Percentiles rank a stretch among this genome's conserved stretches.
These are phyloP conservation scores for Oehlia diaphana DNA, from an alignment of 192 early-diverging fungal species.

Conservation along the genomic window DNA sequence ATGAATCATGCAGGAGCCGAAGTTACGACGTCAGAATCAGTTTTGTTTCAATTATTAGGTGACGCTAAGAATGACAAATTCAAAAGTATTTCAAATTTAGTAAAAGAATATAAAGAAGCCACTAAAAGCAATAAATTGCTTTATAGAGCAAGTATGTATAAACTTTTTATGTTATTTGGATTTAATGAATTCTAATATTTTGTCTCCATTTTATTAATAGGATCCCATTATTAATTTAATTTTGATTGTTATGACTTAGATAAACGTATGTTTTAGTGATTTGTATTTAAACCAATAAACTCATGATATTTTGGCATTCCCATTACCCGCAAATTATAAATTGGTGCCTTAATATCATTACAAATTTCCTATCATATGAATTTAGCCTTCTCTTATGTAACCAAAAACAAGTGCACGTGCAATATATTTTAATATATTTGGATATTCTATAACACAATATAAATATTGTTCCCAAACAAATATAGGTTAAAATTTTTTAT, in stretches of 20 bases:
- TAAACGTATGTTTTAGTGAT: too few species aligned
- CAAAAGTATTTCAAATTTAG: conserved; percentile 71
- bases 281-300: background rate
- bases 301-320: background rate
- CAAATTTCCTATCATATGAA: too few species aligned
- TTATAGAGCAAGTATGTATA: conserved; percentile 18
- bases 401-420: too few species aligned
- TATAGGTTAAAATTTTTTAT: too few species aligned
- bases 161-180: background rate
- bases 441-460: too few species aligned
- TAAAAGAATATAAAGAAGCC: conserved; percentile 80
- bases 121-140: conserved; percentile 67
- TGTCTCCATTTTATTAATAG: background rate
- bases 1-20: conserved; percentile 67
- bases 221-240: background rate
- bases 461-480: too few species aligned
- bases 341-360: too few species aligned
- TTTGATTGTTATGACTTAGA: background rate
- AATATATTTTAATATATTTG: too few species aligned
- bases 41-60: conserved; percentile 69
- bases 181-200: background rate
- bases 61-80: conserved; percentile 72
- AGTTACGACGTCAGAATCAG: conserved; percentile 76
- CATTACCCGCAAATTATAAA: too few species aligned
- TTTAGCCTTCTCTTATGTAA: too few species aligned